phyloP scores from a whole-genome alignment of 306 rosid genomes.

The Urtica urens region DNA sequence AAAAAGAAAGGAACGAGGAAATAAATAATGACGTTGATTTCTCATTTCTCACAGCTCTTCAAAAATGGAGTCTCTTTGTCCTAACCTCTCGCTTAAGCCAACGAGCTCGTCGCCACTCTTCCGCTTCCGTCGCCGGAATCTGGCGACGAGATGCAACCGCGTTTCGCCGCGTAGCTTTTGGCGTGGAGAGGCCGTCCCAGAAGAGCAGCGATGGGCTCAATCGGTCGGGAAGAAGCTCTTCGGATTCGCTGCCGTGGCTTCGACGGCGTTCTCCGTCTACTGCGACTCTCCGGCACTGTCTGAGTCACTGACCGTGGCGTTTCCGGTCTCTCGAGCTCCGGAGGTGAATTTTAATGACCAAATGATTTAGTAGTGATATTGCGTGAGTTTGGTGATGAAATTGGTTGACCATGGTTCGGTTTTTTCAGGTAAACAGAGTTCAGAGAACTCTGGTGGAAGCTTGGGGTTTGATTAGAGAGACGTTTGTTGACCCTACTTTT shows the following conservation, averaged over 20 bases:
- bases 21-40: too few relatives aligned
- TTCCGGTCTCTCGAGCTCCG: slow-evolving; percentile 82
- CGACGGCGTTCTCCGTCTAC: slow-evolving; percentile 40
- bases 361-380: background rate
- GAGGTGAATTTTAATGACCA: slow-evolving; percentile 34
- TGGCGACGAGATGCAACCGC: slow-evolving; percentile 26
- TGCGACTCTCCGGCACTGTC: slow-evolving; percentile 50
- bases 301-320: slow-evolving; percentile 88
- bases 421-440: slow-evolving; percentile 77
- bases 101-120: slow-evolving; percentile 14
- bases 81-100: slow-evolving; percentile 27
- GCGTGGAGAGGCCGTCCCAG: slow-evolving; percentile 1
- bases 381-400: slow-evolving; percentile 1
- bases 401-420: slow-evolving; percentile 12
- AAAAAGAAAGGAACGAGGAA: too few relatives aligned
- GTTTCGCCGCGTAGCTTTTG: slow-evolving; percentile 11
- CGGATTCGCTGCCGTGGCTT: slow-evolving; percentile 53
- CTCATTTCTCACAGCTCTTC: too few relatives aligned
- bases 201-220: slow-evolving; percentile 16
- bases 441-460: slow-evolving; percentile 97
- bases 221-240: slow-evolving; percentile 33
- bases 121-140: slow-evolving; percentile 18
- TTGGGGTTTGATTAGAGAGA: slow-evolving; percentile 94
- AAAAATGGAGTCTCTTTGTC: slow-evolving; percentile 40
- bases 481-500: slow-evolving; percentile 84